Base-by-base conservation (phyloP, 768 basidiomycete species). In the Clathrus columnatus region DNA sequence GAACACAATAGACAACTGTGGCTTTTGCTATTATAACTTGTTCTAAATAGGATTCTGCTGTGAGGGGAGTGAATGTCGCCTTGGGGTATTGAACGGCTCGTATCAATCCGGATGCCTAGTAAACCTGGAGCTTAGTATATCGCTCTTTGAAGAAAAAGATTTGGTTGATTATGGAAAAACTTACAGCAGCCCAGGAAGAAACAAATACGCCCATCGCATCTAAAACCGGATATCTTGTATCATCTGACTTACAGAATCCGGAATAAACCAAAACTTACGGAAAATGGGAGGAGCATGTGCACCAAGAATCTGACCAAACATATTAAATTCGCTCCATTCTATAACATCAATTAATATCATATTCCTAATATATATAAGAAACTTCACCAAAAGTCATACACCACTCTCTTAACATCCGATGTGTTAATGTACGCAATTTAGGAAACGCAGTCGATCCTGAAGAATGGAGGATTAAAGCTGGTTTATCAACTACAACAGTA, bases 361-460 rank as follows among this genome's bases (percentile, higher is more conserved):
- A 30, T 16, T n/a, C 1, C 18, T 17, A 2, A 21, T 5, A 17
- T 1, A 20, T 18, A 17, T n/a, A n/a, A n/a, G n/a, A 24, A 27
- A 1, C 52, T 60, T n/a, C 47, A 64, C 63, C 54, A 1, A 54
- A 29, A 1, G 46, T 26, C 10, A 30, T 50, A 18, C 48, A 54
- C 63, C 61, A 60, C 46, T 64, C 46, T 7, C 57, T 47, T 27
- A 66, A 41, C 30, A 53, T 36, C 17, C 26, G 47, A 41, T 65
- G 54, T 7, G 58, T 59, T 41, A 61, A 36, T 3, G 57, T 53
- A 27, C 66, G 61, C 2, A 65, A 61, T 54, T 68, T 69, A 4
- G 67, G 66, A 51, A 67, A 64, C 0, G 65, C 60, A 7, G 67
- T 66, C 2, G 68, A 67, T 7, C 68, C 67, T 11, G 62, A 63